These are phyloP conservation scores for Taphrina sp. DNA, from an alignment of 1,139 yeast species.

Conservation along the genomic window DNA sequence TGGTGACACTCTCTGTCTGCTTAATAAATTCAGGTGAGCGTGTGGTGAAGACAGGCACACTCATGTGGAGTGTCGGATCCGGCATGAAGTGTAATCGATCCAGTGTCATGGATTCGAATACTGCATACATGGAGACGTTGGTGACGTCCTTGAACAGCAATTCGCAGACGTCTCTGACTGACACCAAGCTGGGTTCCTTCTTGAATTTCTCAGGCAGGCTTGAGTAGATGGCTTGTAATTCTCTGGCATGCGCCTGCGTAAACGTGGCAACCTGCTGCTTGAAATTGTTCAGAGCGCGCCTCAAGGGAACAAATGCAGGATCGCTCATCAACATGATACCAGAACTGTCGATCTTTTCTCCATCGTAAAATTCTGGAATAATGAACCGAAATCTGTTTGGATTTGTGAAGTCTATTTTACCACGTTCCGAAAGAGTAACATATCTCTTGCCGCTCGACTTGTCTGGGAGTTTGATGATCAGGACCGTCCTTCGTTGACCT, in stretches of 20 bases:
- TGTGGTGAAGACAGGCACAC: constrained; percentile 17
- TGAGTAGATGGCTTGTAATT: constrained; percentile 4
- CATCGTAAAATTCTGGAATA: constrained; percentile 4
- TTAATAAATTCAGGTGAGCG: constrained; percentile 6
- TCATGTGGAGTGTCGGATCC: constrained; percentile 11
- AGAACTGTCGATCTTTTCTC: neutral
- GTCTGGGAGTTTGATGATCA: constrained; percentile 6
- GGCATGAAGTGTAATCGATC: constrained; percentile 26
- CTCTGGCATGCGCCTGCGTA: neutral
- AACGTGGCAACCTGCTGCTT: neutral
- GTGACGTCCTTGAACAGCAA: constrained; percentile 8
- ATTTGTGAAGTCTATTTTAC: constrained; percentile 17
- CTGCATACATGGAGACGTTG: constrained; percentile 14
- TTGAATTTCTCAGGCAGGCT: constrained; percentile 6
- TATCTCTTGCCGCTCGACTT: neutral
- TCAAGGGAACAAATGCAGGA: constrained; percentile 2
- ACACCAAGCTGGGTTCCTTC: constrained; percentile 5
- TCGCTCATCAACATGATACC: neutral
- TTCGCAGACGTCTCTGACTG: constrained; percentile 12
- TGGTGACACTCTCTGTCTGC: neutral
- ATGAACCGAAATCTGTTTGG: constrained; percentile 25
- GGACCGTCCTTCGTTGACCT: constrained; percentile 7
- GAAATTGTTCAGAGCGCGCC: constrained; percentile 15
- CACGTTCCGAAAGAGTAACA: constrained; percentile 12
- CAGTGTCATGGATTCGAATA: constrained; percentile 15